Conservation (phyloP, 768 basidiomycete species). For the Mycena vitilis region DNA sequence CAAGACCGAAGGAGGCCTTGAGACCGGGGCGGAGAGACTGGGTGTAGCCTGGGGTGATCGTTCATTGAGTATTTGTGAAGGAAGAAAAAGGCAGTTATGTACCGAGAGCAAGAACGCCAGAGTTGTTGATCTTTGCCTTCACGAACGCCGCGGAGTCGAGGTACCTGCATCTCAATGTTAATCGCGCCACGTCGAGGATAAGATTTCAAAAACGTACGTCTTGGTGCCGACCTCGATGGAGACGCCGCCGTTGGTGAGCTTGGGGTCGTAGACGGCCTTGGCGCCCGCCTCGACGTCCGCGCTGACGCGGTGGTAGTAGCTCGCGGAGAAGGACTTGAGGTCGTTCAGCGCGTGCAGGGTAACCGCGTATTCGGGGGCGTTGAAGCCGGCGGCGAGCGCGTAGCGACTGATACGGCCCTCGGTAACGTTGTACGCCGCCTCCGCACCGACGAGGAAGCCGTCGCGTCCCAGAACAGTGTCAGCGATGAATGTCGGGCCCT, state of each 20-base stretch:
- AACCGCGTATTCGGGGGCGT: slow-evolving; percentile 95
- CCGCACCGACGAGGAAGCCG: slow-evolving; percentile 96
- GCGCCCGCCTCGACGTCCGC: slow-evolving; percentile 94
- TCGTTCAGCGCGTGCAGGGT: slow-evolving; percentile 96
- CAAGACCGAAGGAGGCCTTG: slow-evolving; percentile 92
- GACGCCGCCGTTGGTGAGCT: slow-evolving; percentile 87
- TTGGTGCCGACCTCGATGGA: slow-evolving; percentile 96
- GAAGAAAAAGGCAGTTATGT: slow-evolving; percentile 35
- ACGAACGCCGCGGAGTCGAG: slow-evolving; percentile 91
- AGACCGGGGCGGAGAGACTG: slow-evolving; percentile 95
- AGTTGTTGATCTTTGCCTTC: slow-evolving; percentile 99
- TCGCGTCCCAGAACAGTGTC: slow-evolving; percentile 96
- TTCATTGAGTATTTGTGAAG: slow-evolving; percentile 27
- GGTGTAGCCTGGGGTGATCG: slow-evolving; percentile 73
- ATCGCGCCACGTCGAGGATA: slow-evolving; percentile 2
- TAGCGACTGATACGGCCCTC: slow-evolving; percentile 94
- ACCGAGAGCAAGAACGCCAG: slow-evolving; percentile 90
- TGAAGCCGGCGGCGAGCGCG: slow-evolving; percentile 92
- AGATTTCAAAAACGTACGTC: slow-evolving; percentile 65
- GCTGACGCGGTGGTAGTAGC: slow-evolving; percentile 98
- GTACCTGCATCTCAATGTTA: slow-evolving; percentile 57
- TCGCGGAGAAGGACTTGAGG: slow-evolving; percentile 91
- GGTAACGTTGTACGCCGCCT: slow-evolving; percentile 96
- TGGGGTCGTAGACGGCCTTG: slow-evolving; percentile 96
- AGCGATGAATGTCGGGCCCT: slow-evolving; percentile 98